A percentile compares a stretch with the other conserved stretches of the same genome.
Evolutionary conservation across 2,329 filamentous ascomycete species (phyloP).

Genomic region (Fusarium metavorans): DNA sequence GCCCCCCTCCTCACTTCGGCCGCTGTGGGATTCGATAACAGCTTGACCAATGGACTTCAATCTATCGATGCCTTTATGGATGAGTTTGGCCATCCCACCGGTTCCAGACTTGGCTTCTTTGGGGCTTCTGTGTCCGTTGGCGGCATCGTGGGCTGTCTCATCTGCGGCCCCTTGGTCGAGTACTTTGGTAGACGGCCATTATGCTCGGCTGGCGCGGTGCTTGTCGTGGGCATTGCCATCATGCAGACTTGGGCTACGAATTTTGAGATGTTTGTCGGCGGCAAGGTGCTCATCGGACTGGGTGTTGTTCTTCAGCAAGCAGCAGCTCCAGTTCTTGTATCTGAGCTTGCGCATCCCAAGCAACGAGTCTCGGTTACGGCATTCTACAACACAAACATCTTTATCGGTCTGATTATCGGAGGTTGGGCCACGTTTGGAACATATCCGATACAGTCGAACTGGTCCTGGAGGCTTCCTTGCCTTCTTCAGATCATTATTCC

Average conservation of each 20-base stretch:
- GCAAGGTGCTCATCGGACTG: constrained; percentile 46
- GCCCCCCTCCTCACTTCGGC: constrained; percentile 7
- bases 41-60: constrained; percentile 52
- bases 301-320: constrained; percentile 44
- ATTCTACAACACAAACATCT: constrained; percentile 37
- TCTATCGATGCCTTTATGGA: constrained; percentile 50
- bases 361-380: constrained; percentile 44
- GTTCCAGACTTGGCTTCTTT: constrained; percentile 45
- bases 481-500: constrained; percentile 33
- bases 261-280: constrained; percentile 45
- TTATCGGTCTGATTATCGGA: constrained; percentile 32
- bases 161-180: constrained; percentile 49
- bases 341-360: constrained; percentile 48
- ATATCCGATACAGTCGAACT: constrained; percentile 18
- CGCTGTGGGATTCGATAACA: constrained; percentile 12
- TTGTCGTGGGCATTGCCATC: constrained; percentile 34
- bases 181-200: constrained; percentile 48
- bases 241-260: constrained; percentile 39
- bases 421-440: constrained; percentile 44
- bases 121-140: constrained; percentile 49
- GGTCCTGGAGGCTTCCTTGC: constrained; percentile 41
- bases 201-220: neutral
- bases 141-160: constrained; percentile 45
- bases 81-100: constrained; percentile 49
- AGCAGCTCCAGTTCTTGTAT: constrained; percentile 46